phyloP scores from a whole-genome alignment of 2,329 filamentous ascomycete species.

The Xylaria arbuscula region DNA sequence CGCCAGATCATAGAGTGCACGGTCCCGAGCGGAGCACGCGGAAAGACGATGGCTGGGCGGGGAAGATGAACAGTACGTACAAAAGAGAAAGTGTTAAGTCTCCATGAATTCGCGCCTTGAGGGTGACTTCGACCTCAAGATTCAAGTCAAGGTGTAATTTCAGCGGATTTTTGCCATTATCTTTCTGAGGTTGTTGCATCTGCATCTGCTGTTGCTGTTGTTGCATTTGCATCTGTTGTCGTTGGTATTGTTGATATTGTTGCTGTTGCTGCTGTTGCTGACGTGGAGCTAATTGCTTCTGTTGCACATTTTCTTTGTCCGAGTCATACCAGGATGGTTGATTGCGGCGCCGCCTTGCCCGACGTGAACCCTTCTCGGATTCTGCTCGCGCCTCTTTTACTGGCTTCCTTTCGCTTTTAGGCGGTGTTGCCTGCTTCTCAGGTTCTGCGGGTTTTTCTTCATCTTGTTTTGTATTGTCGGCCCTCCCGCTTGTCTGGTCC shows the following conservation, averaged over 20 bases:
- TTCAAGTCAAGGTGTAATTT: conserved; percentile 82
- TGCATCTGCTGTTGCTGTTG: conserved; percentile 44
- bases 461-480: conserved; percentile 29
- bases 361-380: conserved; percentile 45
- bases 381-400: conserved; percentile 41
- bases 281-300: conserved; percentile 48
- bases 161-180: conserved; percentile 65
- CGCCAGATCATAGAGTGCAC: background rate
- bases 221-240: conserved; percentile 46
- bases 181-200: conserved; percentile 42
- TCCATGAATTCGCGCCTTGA: conserved; percentile 87
- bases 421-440: conserved; percentile 48
- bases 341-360: conserved; percentile 48
- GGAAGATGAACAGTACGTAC: conserved; percentile 38
- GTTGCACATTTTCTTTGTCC: conserved; percentile 45
- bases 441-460: conserved; percentile 33
- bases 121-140: conserved; percentile 83
- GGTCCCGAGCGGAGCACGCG: background rate
- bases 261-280: conserved; percentile 41
- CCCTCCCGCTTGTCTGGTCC: conserved; percentile 13
- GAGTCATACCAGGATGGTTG: conserved; percentile 47
- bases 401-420: conserved; percentile 51
- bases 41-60: conserved; percentile 22
- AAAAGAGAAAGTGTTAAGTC: conserved; percentile 70
- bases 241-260: conserved; percentile 43